phyloP scores from a whole-genome alignment of 352 stramenopile genomes.

The Phytophthora litchii region DNA sequence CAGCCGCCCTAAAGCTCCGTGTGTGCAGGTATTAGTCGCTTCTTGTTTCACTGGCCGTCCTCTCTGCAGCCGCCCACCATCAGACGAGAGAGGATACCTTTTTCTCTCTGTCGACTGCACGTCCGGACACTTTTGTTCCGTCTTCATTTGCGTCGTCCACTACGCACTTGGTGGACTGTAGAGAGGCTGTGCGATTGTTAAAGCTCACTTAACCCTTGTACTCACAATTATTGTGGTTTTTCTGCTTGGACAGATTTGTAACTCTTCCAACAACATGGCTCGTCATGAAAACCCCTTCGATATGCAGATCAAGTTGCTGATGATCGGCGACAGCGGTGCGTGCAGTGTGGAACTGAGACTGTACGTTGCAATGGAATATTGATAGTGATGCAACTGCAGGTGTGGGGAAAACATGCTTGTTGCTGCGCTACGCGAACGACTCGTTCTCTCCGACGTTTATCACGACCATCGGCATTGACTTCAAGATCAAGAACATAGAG shows the following conservation, averaged over 20 bases:
- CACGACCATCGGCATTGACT: constrained; percentile 91
- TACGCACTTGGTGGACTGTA: constrained; percentile 1
- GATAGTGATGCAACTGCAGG: constrained; percentile 41
- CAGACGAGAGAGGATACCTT: constrained; percentile 17
- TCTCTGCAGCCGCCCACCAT: neutral
- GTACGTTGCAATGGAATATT: neutral
- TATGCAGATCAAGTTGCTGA: constrained; percentile 98
- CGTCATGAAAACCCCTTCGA: constrained; percentile 94
- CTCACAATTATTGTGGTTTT: constrained; percentile 8
- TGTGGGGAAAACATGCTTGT: constrained; percentile 89
- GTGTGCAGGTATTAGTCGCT: constrained; percentile 23
- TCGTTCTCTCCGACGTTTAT: constrained; percentile 92
- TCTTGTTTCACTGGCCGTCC: neutral
- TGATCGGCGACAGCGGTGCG: constrained; percentile 96
- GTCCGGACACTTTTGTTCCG: constrained; percentile 7
- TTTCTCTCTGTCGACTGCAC: constrained; percentile 10
- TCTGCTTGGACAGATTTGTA: constrained; percentile 28
- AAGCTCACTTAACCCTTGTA: constrained; percentile 5
- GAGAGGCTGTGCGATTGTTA: neutral
- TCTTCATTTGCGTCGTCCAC: constrained; percentile 21
- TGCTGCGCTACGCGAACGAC: constrained; percentile 90
- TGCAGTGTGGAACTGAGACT: constrained; percentile 1
- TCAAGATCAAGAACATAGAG: constrained; percentile 94
- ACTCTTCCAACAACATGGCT: constrained; percentile 65
- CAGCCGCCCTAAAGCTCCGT: constrained; percentile 5